Conservation (phyloP, 1,139 yeast species). For the Pichia sp. region DNA sequence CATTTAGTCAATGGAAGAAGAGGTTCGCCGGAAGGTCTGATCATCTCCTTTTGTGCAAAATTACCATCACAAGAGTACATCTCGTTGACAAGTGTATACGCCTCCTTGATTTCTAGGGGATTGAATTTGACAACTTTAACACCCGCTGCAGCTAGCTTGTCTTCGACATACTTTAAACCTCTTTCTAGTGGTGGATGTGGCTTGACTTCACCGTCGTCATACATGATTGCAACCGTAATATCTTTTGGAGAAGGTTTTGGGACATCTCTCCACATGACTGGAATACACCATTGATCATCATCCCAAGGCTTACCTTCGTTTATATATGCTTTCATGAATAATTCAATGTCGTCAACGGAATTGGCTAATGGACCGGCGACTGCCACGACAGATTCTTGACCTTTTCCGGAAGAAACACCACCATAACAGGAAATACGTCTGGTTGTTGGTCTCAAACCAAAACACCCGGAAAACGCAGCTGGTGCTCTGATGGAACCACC, state of each 20-base stretch:
- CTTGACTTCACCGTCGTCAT: slow-evolving; percentile 39
- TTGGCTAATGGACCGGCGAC: slow-evolving; percentile 60
- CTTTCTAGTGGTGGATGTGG: slow-evolving; percentile 52
- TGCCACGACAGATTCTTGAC: slow-evolving; percentile 51
- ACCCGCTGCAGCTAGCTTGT: slow-evolving; percentile 34
- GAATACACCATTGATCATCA: slow-evolving; percentile 40
- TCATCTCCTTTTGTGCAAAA: slow-evolving; percentile 38
- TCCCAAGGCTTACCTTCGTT: slow-evolving; percentile 59
- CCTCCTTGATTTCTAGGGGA: slow-evolving; percentile 43
- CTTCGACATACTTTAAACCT: slow-evolving; percentile 34
- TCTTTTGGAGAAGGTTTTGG: slow-evolving; percentile 35
- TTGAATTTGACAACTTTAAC: slow-evolving; percentile 40
- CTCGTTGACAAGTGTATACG: slow-evolving; percentile 41
- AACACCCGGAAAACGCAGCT: slow-evolving; percentile 61
- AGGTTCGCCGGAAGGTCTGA: slow-evolving; percentile 62
- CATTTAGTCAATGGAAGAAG: slow-evolving; percentile 50
- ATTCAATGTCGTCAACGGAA: slow-evolving; percentile 53
- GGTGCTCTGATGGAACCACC: slow-evolving; percentile 77
- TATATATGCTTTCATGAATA: slow-evolving; percentile 52
- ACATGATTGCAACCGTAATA: slow-evolving; percentile 35
- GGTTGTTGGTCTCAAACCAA: slow-evolving; percentile 63
- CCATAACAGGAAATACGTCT: slow-evolving; percentile 49
- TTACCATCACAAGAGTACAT: slow-evolving; percentile 58
- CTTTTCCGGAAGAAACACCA: slow-evolving; percentile 45
- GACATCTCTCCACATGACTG: slow-evolving; percentile 50